These are phyloP conservation scores for Beauveria rudraprayagi DNA, from an alignment of 2,329 filamentous ascomycete genomes.

Conservation along the genomic window DNA sequence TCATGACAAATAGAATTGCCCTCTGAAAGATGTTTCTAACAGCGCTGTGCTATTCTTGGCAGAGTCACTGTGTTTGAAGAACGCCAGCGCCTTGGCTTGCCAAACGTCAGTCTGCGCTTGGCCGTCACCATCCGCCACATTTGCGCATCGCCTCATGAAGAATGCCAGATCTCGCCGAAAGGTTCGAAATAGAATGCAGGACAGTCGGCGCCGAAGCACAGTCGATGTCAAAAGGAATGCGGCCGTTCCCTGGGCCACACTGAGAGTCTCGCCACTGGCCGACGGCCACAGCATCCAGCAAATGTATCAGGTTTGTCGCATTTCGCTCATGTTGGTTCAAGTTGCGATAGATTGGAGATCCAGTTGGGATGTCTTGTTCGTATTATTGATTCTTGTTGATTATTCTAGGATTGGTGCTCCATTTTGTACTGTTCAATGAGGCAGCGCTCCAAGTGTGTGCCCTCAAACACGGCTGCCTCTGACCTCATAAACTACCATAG, in stretches of 20 bases:
- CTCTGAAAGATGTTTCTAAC: slow-evolving; percentile 36
- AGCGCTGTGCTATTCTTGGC: slow-evolving; percentile 34
- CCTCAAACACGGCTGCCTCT: too few relatives aligned
- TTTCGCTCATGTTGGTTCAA: slow-evolving; percentile 29
- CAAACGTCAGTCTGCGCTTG: slow-evolving; percentile 46
- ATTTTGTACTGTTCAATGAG: too few relatives aligned
- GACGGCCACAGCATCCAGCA: slow-evolving; percentile 45
- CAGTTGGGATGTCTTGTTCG: too few relatives aligned
- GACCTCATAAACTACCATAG: too few relatives aligned
- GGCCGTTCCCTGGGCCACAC: slow-evolving; percentile 51
- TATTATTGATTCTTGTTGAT: too few relatives aligned
- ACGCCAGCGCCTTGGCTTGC: slow-evolving; percentile 51
- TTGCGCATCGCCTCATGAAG: slow-evolving; percentile 35
- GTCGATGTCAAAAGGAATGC: slow-evolving; percentile 58
- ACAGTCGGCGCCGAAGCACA: slow-evolving; percentile 54
- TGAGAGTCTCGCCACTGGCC: slow-evolving; percentile 57
- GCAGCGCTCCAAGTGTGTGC: too few relatives aligned
- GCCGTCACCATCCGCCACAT: slow-evolving; percentile 39
- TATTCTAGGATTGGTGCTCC: too few relatives aligned
- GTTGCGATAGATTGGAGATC: too few relatives aligned
- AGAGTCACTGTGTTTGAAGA: slow-evolving; percentile 43
- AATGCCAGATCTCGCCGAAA: slow-evolving; percentile 38
- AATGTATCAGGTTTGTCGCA: slow-evolving; percentile 46
- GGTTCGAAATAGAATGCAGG: slow-evolving; percentile 46
- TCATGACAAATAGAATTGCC: slow-evolving; percentile 34